Evolutionary conservation across 2,329 filamentous ascomycete species (phyloP), one percentile per base, ranked within the genome.

Genomic region (Venturia pyrina): DNA sequence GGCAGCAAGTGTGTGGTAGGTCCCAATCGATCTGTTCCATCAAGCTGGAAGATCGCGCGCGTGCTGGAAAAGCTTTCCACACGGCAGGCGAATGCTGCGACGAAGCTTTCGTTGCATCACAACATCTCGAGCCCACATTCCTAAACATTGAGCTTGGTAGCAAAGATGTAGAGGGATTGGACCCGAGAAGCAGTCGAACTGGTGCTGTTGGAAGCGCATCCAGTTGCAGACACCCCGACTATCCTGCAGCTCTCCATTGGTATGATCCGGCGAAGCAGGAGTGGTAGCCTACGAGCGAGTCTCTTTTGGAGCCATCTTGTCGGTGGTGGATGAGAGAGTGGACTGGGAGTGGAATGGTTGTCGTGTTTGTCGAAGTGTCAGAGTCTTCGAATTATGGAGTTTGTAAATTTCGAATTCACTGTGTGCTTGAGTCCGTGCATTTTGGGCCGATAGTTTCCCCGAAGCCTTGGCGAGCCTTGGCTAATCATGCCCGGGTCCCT

Each of bases 221-320:
- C 87, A 91, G 89, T 87, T 86, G 91, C 87, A 57, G 62, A 43
- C 37, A 89, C 89, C 83, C 85, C 86, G 85, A 90, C 88, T 90
- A 79, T 76, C 57, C 87, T 86, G 82, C 80, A 80, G 77, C 81
- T 72, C 81, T 81, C 79, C 82, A 79, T 75, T 72, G 40, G 13
- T 32, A 50, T 67, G 50, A 61, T 21, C 44, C 19, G 43, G 32
- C 4, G 37, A 21, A 44, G 46, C 8, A 62, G 37, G 21, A 61
- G 28, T 21, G 50, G 32, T 17, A 19, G 40, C 61, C 34, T 66
- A 66, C 65, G 65, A 50, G 60, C 60, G 40, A 8, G 37, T 62
- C 40, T 62, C 43, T 44, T 64, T 65, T 37, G 65, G 41, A 24
- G 56, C 63, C 63, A 66, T 66, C 37, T 57, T 65, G 32, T 17